Conservation (phyloP, 768 basidiomycete species). For the Cystoderma amianthinum region DNA sequence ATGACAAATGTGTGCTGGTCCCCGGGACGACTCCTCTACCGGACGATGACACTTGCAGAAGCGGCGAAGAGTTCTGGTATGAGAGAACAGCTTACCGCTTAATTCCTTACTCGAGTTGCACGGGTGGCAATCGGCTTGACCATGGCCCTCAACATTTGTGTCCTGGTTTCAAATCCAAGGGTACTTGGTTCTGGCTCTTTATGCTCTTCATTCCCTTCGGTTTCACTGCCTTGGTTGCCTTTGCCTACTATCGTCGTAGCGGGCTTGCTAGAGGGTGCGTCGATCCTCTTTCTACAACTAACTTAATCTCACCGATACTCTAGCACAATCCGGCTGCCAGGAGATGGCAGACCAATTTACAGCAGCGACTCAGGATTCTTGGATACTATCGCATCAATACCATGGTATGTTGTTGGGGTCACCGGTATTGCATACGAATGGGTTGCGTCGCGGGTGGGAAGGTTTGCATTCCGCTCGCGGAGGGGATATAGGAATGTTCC, state of each 20-base stretch:
- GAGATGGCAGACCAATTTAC: conserved; percentile 28
- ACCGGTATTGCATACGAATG: conserved; percentile 68
- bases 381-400: conserved; percentile 78
- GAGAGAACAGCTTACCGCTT: conserved; percentile 88
- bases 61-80: conserved; percentile 80
- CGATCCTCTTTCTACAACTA: conserved; percentile 2
- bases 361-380: conserved; percentile 36
- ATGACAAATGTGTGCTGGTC: conserved; percentile 73
- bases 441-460: conserved; percentile 41
- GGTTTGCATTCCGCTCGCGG: conserved; percentile 34
- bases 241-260: conserved; percentile 76
- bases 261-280: conserved; percentile 72
- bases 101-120: conserved; percentile 84
- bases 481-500: conserved; percentile 73
- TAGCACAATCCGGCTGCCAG: conserved; percentile 76
- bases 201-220: conserved; percentile 71
- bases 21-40: conserved; percentile 59
- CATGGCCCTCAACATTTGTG: conserved; percentile 69
- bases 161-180: conserved; percentile 71
- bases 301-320: conserved; percentile 7
- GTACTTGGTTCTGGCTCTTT: conserved; percentile 80
- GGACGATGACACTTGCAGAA: conserved; percentile 54
- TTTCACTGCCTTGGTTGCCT: conserved; percentile 69
- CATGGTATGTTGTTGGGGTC: conserved; percentile 83
- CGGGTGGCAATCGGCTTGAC: conserved; percentile 75